Base-by-base conservation (phyloP, 257 asterid genomes). In the Salvia hispanica region DNA sequence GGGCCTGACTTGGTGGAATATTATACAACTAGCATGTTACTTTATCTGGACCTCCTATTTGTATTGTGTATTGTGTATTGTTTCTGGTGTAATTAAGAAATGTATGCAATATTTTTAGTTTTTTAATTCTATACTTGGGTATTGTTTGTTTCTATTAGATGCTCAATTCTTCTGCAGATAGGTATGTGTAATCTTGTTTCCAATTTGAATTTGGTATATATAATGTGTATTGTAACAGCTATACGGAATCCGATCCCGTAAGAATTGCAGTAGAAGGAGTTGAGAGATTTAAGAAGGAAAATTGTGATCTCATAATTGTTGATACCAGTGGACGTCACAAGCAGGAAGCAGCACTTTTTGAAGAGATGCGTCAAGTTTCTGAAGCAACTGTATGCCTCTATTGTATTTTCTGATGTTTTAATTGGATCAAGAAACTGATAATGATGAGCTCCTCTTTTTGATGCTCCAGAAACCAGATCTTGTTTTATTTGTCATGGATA, bases 301-400 rank as follows among this genome's bases (percentile, higher is more conserved):
- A 85, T 67, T 87, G 91, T 75, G 99, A 94, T 79, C 91, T 94
- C 18, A 94, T 94, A 66, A 91, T 94, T 72, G 88, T 94, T 78
- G 99, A 94, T 58, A 91, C 96, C 58, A 91, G 99, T 78, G 97
- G 99, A 73, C 96, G 99, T 71, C 99, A 94, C 91, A 94, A 94
- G 81, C 99, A 91, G 76, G 99, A 94, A 82, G 96, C 83, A 18
- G 81, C 96, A 72, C 96, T 88, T 70, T 91, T 94, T 82, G 97
- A 94, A 77, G 99, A 94, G 85, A 94, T 94, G 99, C 95, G 97
- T 43, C 96, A 94, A 91, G 95, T 94, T 75, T 83, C 96, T 57
- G 97, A 91, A 87, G 98, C 97, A 71, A 82, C 95, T 44, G 99
- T 91, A 18, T 69, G 70, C 53, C 39, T 47, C 31, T 36, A 44